Evolutionary conservation across 192 early-diverging fungal species (phyloP).

Genomic region (Chytriomyces hyalinus): DNA sequence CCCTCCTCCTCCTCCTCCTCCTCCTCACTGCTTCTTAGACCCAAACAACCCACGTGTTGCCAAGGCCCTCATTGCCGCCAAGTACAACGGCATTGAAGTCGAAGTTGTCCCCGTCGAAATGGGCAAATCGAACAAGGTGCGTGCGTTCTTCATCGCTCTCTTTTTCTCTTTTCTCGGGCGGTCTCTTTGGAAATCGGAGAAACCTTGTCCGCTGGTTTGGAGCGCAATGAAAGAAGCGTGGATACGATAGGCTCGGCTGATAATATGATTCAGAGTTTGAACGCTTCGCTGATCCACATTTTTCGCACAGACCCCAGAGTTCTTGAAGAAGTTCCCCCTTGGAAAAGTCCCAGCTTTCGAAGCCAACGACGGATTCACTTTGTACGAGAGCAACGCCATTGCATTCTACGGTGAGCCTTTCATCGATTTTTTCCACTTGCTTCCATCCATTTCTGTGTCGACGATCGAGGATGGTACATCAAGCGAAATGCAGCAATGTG

Average conservation of each 20-base stretch:
- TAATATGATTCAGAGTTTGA: too few species aligned
- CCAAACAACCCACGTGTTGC: slow-evolving; percentile 74
- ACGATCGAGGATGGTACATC: not conserved
- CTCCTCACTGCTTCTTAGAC: slow-evolving; percentile 31
- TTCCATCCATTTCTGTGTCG: not conserved
- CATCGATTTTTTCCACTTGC: not conserved
- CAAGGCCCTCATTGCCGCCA: slow-evolving; percentile 77
- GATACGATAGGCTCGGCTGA: too few species aligned
- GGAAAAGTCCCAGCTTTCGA: slow-evolving; percentile 93
- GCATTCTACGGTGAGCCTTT: slow-evolving; percentile 79
- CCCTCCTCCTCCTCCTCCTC: not conserved
- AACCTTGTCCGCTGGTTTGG: too few species aligned
- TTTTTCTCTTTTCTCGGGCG: not conserved
- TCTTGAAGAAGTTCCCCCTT: slow-evolving; percentile 87
- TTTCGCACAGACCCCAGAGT: slow-evolving; percentile 66
- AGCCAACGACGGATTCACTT: slow-evolving; percentile 72
- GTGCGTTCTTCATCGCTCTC: not conserved
- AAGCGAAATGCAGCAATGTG: not conserved
- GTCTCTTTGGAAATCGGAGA: not conserved
- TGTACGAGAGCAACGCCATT: slow-evolving; percentile 88
- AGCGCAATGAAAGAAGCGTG: too few species aligned
- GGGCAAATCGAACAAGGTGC: slow-evolving; percentile 70
- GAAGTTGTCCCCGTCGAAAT: slow-evolving; percentile 65
- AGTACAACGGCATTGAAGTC: slow-evolving; percentile 79
- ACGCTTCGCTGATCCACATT: too few species aligned